Evolutionary conservation across 2,329 filamentous ascomycete genomes (phyloP), one percentile per base, ranked within the genome.

Genomic region (Fusarium acutatum): DNA sequence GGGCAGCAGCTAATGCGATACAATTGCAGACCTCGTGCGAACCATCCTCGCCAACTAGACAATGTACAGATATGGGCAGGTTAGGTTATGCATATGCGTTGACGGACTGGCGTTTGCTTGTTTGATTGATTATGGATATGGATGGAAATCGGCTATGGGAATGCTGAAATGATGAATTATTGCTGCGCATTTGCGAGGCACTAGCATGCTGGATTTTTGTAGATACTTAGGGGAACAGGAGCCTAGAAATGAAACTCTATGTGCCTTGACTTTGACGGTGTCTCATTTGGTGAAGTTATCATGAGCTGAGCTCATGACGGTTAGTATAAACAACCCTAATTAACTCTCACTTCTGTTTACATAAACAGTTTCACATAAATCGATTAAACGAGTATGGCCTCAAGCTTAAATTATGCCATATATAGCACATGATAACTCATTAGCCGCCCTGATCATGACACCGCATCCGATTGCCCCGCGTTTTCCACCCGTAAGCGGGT

Each of bases 1-100:
- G 8, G 6, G 8, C 30, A 38, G 53, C 20, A 9, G n/a, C 40
- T 60, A 34, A 75, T 64, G 38, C 9, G 18, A 66, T 35, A 10
- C 18, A 50, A 44, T 24, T 20, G 9, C 34, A 94, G 93, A 96
- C 72, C 92, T 96, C 68, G 93, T 96, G 80, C 92, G 93, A 80
- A 96, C 93, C 60, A 95, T 96, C 80, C 91, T 96, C 76, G 93
- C 93, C 83, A 96, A 96, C 86, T 96, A 88, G 78, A 70, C 60
- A 83, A 47, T 49, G 46, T 47, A 49, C 60, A 64, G 69, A 64
- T 64, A 64, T 46, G 73, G 66, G 50, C 62, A 67, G 69, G 68
- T 72, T 70, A 67, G 70, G 72, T 78, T 73, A 78, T 81, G 78
- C 80, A 79, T 82, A 73, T 81, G 76, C 66, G 78, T 77, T 76